Evolutionary conservation across 1,284 basidiomycete species (phyloP).

Genomic region (Trichosporon sp.): DNA sequence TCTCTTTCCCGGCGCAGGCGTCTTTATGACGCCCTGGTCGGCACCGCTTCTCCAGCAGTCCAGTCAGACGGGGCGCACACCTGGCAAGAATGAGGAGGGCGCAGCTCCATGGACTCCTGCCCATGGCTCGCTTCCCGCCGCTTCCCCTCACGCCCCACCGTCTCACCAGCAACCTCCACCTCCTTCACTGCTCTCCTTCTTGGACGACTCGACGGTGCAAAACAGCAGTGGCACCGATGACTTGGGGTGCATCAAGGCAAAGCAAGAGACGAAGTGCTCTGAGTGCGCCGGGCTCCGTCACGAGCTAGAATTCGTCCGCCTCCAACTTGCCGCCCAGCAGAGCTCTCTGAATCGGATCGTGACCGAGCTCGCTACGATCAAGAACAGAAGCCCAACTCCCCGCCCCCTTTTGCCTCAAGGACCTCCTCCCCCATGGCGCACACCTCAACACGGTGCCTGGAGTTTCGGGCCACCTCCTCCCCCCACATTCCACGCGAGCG

Average conservation of each 20-base stretch:
- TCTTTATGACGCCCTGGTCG: background rate
- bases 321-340: background rate
- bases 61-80: background rate
- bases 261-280: background rate
- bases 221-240: too few relatives aligned
- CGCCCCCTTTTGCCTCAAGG: background rate
- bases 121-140: background rate
- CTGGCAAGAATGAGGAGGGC: background rate
- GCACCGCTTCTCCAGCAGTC: background rate
- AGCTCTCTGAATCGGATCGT: background rate
- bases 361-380: background rate
- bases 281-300: background rate
- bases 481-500: too few relatives aligned
- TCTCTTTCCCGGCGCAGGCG: background rate
- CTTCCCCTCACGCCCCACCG: background rate
- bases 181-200: too few relatives aligned
- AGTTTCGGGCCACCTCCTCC: too few relatives aligned
- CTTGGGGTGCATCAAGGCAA: too few relatives aligned
- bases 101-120: background rate
- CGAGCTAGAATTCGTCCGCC: background rate
- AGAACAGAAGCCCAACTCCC: too few relatives aligned
- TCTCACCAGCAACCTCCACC: background rate
- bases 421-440: background rate
- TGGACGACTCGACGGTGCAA: too few relatives aligned
- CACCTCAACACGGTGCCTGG: background rate